Conservation (phyloP, 768 basidiomycete genomes). For the Termitomyces sp. region DNA sequence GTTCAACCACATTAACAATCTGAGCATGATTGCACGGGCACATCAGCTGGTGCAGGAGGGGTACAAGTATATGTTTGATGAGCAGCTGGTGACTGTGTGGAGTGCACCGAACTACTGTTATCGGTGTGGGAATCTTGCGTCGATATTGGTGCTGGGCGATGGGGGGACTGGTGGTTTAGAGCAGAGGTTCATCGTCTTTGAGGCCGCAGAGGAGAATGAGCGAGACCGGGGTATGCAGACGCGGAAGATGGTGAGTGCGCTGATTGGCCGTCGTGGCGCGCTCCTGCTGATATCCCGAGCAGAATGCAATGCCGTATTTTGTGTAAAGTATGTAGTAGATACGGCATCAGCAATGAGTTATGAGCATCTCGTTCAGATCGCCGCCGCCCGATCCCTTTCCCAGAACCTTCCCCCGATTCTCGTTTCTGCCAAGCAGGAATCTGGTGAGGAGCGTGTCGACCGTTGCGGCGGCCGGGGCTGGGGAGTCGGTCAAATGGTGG, state of each 20-base stretch:
- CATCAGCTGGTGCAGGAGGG: constrained; percentile 97
- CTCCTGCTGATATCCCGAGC: background rate
- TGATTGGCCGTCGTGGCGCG: background rate
- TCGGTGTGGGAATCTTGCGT: constrained; percentile 84
- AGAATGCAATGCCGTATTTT: constrained; percentile 55
- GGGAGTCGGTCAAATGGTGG: constrained; percentile 78
- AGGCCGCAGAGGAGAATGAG: constrained; percentile 86
- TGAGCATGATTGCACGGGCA: constrained; percentile 86
- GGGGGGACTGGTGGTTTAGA: constrained; percentile 10
- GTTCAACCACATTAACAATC: constrained; percentile 91
- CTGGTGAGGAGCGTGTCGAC: background rate
- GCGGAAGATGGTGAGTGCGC: constrained; percentile 58
- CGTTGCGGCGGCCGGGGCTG: background rate
- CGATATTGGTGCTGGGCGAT: constrained; percentile 80
- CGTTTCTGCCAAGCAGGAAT: background rate
- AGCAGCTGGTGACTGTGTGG: constrained; percentile 90
- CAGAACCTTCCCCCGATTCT: background rate
- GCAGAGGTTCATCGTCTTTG: constrained; percentile 75
- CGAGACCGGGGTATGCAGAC: constrained; percentile 75
- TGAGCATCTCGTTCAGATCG: too few relatives aligned
- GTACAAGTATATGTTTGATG: constrained; percentile 96
- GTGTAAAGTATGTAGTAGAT: constrained; percentile 24
- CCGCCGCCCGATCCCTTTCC: too few relatives aligned
- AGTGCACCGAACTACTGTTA: constrained; percentile 84
- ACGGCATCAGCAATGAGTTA: constrained; percentile 7